Percentiles rank a stretch among this genome's conserved stretches.
phyloP scores from a whole-genome alignment of 2,329 filamentous ascomycete genomes.

The Fusarium mangiferae region DNA sequence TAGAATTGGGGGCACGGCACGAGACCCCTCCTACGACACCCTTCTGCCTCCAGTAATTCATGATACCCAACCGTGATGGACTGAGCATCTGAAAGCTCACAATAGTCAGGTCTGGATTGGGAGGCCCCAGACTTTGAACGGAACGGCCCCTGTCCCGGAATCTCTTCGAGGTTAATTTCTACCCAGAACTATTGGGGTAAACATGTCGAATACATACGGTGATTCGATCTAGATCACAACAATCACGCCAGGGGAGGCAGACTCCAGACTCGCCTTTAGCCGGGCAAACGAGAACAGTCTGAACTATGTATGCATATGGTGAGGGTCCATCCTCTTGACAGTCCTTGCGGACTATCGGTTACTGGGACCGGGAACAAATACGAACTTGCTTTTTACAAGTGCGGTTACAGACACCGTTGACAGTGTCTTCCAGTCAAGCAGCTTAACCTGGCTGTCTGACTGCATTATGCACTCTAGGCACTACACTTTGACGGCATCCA shows the following conservation, averaged over 20 bases:
- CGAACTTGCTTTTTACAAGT: neutral
- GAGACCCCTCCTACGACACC: conserved; percentile 27
- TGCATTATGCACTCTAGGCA: neutral
- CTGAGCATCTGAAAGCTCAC: neutral
- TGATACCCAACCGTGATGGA: neutral
- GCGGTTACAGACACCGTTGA: neutral
- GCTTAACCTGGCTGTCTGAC: neutral
- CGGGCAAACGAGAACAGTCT: conserved; percentile 31
- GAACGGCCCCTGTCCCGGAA: conserved; percentile 20
- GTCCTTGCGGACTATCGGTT: conserved; percentile 25
- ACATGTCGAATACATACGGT: neutral
- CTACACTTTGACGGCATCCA: neutral
- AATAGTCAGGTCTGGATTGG: conserved; percentile 24
- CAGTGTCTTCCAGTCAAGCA: conserved; percentile 1
- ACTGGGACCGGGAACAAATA: conserved; percentile 17
- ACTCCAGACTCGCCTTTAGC: conserved; percentile 27
- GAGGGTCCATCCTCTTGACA: conserved; percentile 9
- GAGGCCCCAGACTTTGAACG: conserved; percentile 7
- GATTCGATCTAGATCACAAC: conserved; percentile 9
- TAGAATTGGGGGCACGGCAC: conserved; percentile 26
- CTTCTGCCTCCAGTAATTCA: conserved; percentile 9
- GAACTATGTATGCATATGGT: neutral
- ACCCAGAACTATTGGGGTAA: conserved; percentile 6
- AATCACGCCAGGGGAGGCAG: conserved; percentile 8
- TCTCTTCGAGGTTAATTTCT: conserved; percentile 8